Percentiles rank a stretch among this genome's conserved stretches.
Conservation (phyloP, 139 green algal species). For the Eudorina sp. region DNA sequence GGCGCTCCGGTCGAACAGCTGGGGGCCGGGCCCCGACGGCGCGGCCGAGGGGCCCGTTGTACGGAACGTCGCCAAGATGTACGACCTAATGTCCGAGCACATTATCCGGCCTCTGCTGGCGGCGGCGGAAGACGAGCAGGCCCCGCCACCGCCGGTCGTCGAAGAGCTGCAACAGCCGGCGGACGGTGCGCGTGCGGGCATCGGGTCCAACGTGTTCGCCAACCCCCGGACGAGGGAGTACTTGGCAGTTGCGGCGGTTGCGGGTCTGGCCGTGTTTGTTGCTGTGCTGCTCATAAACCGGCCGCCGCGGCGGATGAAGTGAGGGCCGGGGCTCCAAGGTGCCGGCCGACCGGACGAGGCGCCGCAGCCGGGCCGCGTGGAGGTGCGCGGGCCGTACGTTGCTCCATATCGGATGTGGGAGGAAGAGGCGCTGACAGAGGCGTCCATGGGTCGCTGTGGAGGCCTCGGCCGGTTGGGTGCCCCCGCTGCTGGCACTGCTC, state of each 20-base stretch:
- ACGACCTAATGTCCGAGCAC: slow-evolving; percentile 19
- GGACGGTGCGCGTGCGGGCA: neutral
- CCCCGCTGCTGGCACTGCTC: no score
- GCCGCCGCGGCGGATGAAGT: neutral
- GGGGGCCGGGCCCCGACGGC: neutral
- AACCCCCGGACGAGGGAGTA: neutral
- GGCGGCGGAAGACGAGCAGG: slow-evolving; percentile 26
- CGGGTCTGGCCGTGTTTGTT: neutral
- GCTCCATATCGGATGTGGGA: no score
- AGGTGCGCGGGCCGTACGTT: no score
- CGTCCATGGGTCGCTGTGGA: no score
- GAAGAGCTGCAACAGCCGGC: neutral
- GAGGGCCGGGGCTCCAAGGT: no score
- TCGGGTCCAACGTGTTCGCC: neutral
- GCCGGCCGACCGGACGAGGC: no score
- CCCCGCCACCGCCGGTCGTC: neutral
- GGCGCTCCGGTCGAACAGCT: neutral
- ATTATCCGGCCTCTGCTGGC: neutral
- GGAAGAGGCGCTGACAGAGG: no score
- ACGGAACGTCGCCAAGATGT: neutral
- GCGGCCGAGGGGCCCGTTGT: neutral
- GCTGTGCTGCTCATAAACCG: neutral
- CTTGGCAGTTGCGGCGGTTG: neutral
- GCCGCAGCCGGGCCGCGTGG: no score
- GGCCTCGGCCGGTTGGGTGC: no score